These are phyloP conservation scores for Antitrichia curtipendula DNA, from an alignment of 225 moss, liverwort and hornwort species.

Conservation along the genomic window DNA sequence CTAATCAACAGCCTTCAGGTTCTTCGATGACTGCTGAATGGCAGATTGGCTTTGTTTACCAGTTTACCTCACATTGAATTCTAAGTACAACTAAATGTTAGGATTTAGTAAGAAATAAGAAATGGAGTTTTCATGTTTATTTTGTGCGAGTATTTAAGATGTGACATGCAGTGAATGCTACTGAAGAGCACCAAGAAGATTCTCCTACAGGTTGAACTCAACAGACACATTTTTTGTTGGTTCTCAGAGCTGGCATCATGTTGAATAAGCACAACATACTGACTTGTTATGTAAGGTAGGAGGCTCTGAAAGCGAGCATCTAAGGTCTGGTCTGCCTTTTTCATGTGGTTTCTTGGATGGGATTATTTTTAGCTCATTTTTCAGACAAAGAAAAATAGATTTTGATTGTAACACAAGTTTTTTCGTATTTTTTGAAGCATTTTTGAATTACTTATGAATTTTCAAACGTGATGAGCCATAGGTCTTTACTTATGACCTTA, in stretches of 20 bases:
- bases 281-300: too few relatives aligned
- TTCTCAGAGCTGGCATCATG: not conserved
- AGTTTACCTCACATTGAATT: not conserved
- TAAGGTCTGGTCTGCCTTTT: too few relatives aligned
- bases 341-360: too few relatives aligned
- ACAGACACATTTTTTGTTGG: not conserved
- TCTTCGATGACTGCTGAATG: not conserved
- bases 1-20: not conserved
- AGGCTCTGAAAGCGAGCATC: too few relatives aligned
- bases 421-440: too few relatives aligned
- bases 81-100: not conserved
- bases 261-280: not conserved
- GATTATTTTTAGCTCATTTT: too few relatives aligned
- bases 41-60: not conserved
- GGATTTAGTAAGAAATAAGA: not conserved
- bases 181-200: not conserved
- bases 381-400: too few relatives aligned
- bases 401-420: too few relatives aligned
- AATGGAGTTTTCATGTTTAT: not conserved
- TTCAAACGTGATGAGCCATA: too few relatives aligned
- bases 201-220: not conserved
- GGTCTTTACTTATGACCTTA: too few relatives aligned
- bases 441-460: too few relatives aligned
- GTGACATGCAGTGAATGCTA: not conserved
- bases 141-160: not conserved